These are phyloP conservation scores for Agrostemma githago DNA, from an alignment of 148 eudicot species.

Conservation along the genomic window DNA sequence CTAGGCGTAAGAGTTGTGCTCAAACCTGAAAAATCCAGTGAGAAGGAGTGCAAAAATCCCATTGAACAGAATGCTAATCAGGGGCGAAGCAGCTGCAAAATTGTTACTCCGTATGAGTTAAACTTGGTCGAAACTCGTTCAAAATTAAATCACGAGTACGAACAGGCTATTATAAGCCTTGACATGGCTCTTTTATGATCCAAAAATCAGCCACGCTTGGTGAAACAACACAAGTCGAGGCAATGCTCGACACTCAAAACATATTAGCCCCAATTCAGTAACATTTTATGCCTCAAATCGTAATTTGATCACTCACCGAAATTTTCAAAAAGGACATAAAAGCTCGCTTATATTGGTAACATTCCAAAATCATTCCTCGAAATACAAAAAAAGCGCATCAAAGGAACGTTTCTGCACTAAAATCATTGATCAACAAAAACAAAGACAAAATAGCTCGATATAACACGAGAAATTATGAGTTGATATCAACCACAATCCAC, in stretches of 20 bases:
- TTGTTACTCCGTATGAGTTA: background rate
- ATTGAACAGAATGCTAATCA: slow-evolving; percentile 42
- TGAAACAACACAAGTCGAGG: background rate
- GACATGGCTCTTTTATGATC: too few relatives aligned
- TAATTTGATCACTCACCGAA: background rate
- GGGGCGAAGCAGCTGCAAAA: slow-evolving; percentile 45
- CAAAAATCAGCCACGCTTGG: too few relatives aligned
- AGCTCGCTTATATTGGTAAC: background rate
- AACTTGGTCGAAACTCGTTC: too few relatives aligned
- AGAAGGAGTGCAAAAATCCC: slow-evolving; percentile 40
- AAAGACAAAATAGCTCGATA: too few relatives aligned
- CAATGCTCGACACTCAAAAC: background rate
- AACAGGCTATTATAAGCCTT: too few relatives aligned
- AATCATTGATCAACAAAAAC: too few relatives aligned
- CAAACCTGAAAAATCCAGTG: slow-evolving; percentile 51
- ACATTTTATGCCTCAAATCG: background rate
- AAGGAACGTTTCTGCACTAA: too few relatives aligned
- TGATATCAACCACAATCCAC: too few relatives aligned
- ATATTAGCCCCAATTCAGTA: background rate
- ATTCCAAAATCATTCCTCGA: background rate
- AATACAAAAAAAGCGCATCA: background rate
- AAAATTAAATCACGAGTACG: too few relatives aligned
- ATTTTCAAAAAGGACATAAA: background rate
- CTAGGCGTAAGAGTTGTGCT: slow-evolving; percentile 16
- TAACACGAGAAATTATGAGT: too few relatives aligned